These are phyloP conservation scores for Trifolium fragiferum DNA, from an alignment of 306 rosid genomes.

Conservation along the genomic window DNA sequence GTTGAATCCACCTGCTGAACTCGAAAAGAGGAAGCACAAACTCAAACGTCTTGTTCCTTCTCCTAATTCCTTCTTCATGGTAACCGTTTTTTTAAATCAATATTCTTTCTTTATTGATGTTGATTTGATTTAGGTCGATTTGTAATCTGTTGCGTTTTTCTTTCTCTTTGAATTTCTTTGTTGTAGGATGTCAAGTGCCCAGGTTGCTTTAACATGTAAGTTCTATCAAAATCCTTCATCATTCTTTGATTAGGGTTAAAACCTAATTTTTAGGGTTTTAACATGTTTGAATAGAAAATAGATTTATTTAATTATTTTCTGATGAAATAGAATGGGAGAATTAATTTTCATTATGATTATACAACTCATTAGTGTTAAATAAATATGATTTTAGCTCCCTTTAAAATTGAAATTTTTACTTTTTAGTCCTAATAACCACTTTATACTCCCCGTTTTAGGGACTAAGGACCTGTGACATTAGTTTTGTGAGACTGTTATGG, in stretches of 20 bases:
- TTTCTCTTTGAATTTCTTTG: background rate
- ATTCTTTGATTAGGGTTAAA: background rate
- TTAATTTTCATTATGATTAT: background rate
- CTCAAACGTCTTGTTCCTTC: conserved; percentile 62
- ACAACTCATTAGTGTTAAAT: too few relatives aligned
- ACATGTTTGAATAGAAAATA: background rate
- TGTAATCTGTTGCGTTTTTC: background rate
- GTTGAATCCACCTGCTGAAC: conserved; percentile 57
- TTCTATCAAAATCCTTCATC: background rate
- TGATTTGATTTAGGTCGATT: background rate
- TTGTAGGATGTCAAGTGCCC: conserved; percentile 63
- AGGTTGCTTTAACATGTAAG: conserved; percentile 65
- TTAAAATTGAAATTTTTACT: too few relatives aligned
- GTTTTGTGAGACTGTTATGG: too few relatives aligned
- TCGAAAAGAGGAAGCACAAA: conserved; percentile 59
- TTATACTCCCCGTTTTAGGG: too few relatives aligned
- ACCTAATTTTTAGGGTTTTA: too few relatives aligned
- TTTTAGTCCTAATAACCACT: too few relatives aligned
- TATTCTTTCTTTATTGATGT: background rate
- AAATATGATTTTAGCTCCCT: too few relatives aligned
- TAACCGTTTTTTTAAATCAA: background rate
- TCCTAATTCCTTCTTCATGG: conserved; percentile 64
- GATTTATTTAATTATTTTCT: background rate
- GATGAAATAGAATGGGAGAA: background rate
- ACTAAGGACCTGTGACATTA: too few relatives aligned